These are phyloP conservation scores for Rutstroemia sp. DNA, from an alignment of 2,329 filamentous ascomycete species.

Conservation along the genomic window DNA sequence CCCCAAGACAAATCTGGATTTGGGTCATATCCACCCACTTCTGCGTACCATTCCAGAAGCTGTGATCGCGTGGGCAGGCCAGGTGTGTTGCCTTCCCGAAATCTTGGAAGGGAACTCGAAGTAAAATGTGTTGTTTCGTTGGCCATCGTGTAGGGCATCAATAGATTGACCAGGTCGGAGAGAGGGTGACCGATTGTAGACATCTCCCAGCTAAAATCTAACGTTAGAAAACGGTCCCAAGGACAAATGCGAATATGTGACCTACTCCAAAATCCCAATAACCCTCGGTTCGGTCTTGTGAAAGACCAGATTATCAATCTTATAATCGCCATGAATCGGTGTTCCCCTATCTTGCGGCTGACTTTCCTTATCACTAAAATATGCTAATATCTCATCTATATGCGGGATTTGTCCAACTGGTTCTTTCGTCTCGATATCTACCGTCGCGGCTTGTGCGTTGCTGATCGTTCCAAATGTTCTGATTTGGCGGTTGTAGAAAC, in stretches of 20 bases:
- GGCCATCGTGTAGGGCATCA: slow-evolving; percentile 39
- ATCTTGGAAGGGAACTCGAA: slow-evolving; percentile 24
- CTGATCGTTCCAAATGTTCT: slow-evolving; percentile 76
- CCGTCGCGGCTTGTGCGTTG: slow-evolving; percentile 64
- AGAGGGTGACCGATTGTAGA: slow-evolving; percentile 94
- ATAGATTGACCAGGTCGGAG: slow-evolving; percentile 79
- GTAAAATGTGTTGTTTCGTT: slow-evolving; percentile 25
- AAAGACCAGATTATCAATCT: slow-evolving; percentile 87
- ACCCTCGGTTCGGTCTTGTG: slow-evolving; percentile 82
- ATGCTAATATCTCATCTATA: slow-evolving; percentile 70
- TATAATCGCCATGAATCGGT: slow-evolving; percentile 92
- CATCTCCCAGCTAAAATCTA: slow-evolving; percentile 74
- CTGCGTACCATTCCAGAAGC: slow-evolving; percentile 57
- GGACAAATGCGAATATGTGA: slow-evolving; percentile 7
- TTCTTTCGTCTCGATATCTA: slow-evolving; percentile 69
- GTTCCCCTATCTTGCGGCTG: slow-evolving; percentile 73
- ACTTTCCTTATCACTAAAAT: slow-evolving; percentile 61
- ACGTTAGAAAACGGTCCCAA: not conserved
- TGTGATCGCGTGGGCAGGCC: slow-evolving; percentile 46
- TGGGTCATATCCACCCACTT: slow-evolving; percentile 65
- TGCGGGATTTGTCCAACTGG: slow-evolving; percentile 78
- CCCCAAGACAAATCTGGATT: slow-evolving; percentile 54
- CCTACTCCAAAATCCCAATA: slow-evolving; percentile 82
- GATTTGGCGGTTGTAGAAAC: slow-evolving; percentile 83
- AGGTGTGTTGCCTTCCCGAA: slow-evolving; percentile 42